Evolutionary conservation across 1,284 basidiomycete species (phyloP).

Genomic region (Cronartium quercuum): DNA sequence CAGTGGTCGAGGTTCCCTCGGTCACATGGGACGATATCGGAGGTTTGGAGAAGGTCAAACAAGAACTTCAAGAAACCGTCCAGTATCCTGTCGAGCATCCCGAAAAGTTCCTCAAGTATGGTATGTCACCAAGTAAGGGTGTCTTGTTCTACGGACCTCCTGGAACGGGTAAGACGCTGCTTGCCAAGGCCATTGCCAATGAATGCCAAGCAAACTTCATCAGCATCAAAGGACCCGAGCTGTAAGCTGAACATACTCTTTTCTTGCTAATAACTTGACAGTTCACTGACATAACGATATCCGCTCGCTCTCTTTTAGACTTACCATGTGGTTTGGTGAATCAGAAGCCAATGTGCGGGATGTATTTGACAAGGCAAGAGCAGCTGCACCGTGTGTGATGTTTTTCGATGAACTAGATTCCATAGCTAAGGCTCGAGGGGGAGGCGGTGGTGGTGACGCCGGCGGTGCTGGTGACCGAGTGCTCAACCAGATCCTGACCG

Average conservation of each 20-base stretch:
- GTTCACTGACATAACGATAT: background rate
- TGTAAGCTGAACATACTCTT: conserved; percentile 53
- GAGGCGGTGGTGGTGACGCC: conserved; percentile 67
- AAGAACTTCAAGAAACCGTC: conserved; percentile 97
- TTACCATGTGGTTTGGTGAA: conserved; percentile 99
- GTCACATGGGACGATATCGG: conserved; percentile 98
- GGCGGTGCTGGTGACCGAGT: conserved; percentile 97
- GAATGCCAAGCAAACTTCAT: conserved; percentile 99
- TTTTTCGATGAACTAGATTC: conserved; percentile 99
- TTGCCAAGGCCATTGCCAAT: conserved; percentile 96
- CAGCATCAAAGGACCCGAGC: conserved; percentile 89
- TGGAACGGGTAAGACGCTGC: conserved; percentile 90
- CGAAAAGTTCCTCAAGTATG: conserved; percentile 99
- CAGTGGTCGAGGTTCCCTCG: conserved; percentile 90
- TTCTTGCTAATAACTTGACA: background rate
- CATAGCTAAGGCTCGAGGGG: conserved; percentile 91
- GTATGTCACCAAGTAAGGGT: conserved; percentile 98
- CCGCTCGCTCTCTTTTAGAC: conserved; percentile 43
- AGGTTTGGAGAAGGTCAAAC: conserved; percentile 99
- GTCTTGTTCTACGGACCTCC: conserved; percentile 95
- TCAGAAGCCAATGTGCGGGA: conserved; percentile 99
- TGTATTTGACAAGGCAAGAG: conserved; percentile 98
- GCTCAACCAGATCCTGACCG: conserved; percentile 86
- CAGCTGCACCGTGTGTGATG: conserved; percentile 98
- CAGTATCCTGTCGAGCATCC: conserved; percentile 99